Evolutionary conservation across 306 rosid genomes (phyloP).

Genomic region (Dryas drummondii): DNA sequence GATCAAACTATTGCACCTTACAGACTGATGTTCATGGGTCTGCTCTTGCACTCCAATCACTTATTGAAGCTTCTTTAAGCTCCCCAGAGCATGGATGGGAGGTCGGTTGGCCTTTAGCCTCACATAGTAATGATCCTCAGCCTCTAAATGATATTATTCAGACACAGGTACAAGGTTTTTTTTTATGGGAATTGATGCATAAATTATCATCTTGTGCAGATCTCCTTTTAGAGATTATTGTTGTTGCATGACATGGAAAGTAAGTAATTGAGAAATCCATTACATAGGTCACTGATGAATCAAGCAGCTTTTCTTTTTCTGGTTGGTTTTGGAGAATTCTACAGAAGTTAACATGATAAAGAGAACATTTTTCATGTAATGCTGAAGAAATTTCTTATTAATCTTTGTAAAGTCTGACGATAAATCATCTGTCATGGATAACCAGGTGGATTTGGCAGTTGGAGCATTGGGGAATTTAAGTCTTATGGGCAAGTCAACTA

Average conservation of each 20-base stretch:
- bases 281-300: neutral
- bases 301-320: neutral
- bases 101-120: slow-evolving; percentile 91
- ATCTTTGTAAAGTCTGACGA: slow-evolving; percentile 27
- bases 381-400: slow-evolving; percentile 25
- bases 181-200: neutral
- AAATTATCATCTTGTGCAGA: neutral
- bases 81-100: slow-evolving; percentile 78
- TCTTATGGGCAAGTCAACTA: slow-evolving; percentile 49
- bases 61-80: slow-evolving; percentile 70
- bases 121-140: too few species aligned
- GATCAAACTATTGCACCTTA: slow-evolving; percentile 18
- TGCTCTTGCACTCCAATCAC: slow-evolving; percentile 60
- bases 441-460: slow-evolving; percentile 52
- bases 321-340: slow-evolving; percentile 2
- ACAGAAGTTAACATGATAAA: neutral
- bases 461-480: slow-evolving; percentile 42
- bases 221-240: neutral
- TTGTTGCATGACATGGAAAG: neutral
- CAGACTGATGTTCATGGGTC: slow-evolving; percentile 80
- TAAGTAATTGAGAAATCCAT: slow-evolving; percentile 2
- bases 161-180: slow-evolving; percentile 47
- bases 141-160: too few species aligned
- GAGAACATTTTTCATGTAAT: neutral
- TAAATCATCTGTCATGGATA: slow-evolving; percentile 34